A percentile compares a stretch with the other conserved stretches of the same genome.
Conservation (phyloP, 2,329 filamentous ascomycete species). For the Cyphellophora europaea region DNA sequence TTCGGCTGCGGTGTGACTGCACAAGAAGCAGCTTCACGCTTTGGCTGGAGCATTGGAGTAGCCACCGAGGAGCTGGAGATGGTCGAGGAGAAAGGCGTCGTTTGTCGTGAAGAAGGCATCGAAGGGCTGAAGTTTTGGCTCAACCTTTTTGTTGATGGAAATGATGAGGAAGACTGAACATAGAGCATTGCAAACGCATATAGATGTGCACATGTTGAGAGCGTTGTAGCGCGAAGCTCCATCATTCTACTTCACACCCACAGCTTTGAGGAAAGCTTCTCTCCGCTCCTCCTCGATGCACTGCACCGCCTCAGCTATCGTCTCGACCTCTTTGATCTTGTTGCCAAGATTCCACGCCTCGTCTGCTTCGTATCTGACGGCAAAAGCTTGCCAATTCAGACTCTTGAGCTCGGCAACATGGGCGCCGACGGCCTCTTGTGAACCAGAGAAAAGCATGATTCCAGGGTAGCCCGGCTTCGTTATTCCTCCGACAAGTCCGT, state of each 20-base stretch:
- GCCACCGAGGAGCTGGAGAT: conserved; percentile 93
- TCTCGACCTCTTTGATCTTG: conserved; percentile 15
- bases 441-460: conserved; percentile 14
- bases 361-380: conserved; percentile 13
- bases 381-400: conserved; percentile 16
- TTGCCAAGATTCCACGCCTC: conserved; percentile 1
- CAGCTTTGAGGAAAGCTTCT: conserved; percentile 9
- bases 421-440: conserved; percentile 7
- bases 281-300: conserved; percentile 8
- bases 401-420: conserved; percentile 14
- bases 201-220: no score
- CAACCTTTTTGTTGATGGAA: conserved; percentile 45
- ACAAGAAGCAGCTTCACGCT: conserved; percentile 77
- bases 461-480: conserved; percentile 17
- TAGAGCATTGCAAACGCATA: no score
- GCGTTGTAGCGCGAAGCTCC: no score
- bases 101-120: conserved; percentile 86
- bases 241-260: conserved; percentile 14
- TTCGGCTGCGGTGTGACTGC: conserved; percentile 84
- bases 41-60: conserved; percentile 95
- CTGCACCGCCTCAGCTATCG: conserved; percentile 14
- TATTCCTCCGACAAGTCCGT: conserved; percentile 7
- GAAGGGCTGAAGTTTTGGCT: conserved; percentile 91
- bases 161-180: conserved; percentile 1
- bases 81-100: conserved; percentile 79